Base-by-base conservation (phyloP, 2,329 filamentous ascomycete species). In the Incumbomyces delicatus region DNA sequence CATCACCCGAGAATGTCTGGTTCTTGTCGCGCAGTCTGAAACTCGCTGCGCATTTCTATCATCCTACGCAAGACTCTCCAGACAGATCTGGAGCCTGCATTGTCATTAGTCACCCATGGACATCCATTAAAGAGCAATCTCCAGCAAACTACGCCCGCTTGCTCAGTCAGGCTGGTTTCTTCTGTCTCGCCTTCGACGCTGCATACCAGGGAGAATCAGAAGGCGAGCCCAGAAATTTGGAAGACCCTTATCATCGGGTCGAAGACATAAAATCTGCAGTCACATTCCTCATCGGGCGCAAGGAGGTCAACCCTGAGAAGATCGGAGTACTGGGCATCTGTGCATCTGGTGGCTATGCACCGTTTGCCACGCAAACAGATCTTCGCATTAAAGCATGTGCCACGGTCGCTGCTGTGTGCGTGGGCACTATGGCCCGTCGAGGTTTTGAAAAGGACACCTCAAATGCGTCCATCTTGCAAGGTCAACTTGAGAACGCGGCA, bases 271-370 rank as follows among this genome's bases (percentile, higher is more conserved):
- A 56, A 27, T 52, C 51, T 0, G 60, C 57, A 6, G 58, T 62
- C 18, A 55, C 59, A 43, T 61, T 57, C 45, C 56, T 62, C n/a
- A 13, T 39, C 36, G 13, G 36, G 6, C 36, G 11, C 52, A 53
- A 34, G 47, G 35, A 49, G n/a, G 54, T 62, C 12, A 49, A 61
- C 18, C 51, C 52, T 31, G 51, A 57, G 34, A 57, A 57, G 1
- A 60, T 61, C 35, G 58, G 57, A 1, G 59, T 36, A 1, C 46
- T 61, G 6, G 60, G 59, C 3, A 57, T 62, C 44, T 62, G 59
- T 47, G 60, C 49, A 39, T 57, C 56, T 27, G 60, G 58, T 18
- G 47, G 47, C 33, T 69, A 67, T 41, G 59, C 54, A 2, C 50
- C 58, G 8, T 59, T 54, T 38, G 62, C 66, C 2, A 61, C 66